A percentile compares a stretch with the other conserved stretches of the same genome.
These are phyloP conservation scores for Aspergillus pseudonomiae DNA, from an alignment of 2,329 filamentous ascomycete species.

Conservation along the genomic window DNA sequence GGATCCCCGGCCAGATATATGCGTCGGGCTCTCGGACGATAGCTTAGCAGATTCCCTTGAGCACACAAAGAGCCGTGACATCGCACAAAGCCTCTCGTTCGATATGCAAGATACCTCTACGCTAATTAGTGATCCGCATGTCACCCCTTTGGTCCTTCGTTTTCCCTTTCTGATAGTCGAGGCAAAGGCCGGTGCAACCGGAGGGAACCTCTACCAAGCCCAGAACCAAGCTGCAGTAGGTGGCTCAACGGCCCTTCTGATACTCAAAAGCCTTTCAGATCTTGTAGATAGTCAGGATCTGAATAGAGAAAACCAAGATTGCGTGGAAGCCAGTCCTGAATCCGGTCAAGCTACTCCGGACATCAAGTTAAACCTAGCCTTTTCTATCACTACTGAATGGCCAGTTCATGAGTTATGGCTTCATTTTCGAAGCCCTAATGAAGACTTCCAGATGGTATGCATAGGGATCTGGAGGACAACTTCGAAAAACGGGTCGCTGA, in stretches of 20 bases:
- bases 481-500: no score
- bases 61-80: no score
- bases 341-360: not conserved
- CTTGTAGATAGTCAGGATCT: not conserved
- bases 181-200: slow-evolving; percentile 5
- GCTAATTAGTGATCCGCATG: slow-evolving; percentile 11
- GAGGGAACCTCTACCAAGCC: slow-evolving; percentile 11
- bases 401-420: slow-evolving; percentile 9
- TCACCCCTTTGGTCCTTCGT: not conserved
- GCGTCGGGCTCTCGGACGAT: slow-evolving; percentile 2
- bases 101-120: slow-evolving; percentile 49
- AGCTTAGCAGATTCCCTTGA: not conserved
- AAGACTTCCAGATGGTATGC: no score
- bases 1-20: slow-evolving; percentile 4
- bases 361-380: not conserved
- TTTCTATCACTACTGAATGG: slow-evolving; percentile 11
- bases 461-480: no score
- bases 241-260: slow-evolving; percentile 3
- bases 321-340: not conserved
- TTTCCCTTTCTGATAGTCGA: slow-evolving; percentile 16
- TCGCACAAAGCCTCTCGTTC: slow-evolving; percentile 33
- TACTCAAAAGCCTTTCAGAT: not conserved
- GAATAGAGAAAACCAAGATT: not conserved
- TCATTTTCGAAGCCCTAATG: not conserved
- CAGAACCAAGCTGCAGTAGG: slow-evolving; percentile 12